These are phyloP conservation scores for Juncus effusus DNA, from an alignment of 176 grass and related monocot genomes.

Conservation along the genomic window DNA sequence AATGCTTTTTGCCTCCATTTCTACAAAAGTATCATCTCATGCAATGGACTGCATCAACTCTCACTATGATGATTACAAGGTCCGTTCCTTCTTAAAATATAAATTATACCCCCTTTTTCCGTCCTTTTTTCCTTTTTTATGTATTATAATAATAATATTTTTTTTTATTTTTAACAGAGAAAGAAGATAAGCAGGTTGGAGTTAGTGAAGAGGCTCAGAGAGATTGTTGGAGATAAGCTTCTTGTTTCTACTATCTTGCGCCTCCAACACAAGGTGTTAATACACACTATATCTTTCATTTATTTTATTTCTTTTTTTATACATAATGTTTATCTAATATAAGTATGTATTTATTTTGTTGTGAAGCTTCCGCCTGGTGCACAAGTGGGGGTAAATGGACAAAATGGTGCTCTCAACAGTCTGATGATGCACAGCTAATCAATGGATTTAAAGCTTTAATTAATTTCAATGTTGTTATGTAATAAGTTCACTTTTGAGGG, in stretches of 20 bases:
- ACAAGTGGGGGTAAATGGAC: no score
- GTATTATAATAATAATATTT: not conserved
- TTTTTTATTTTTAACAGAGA: constrained; percentile 35
- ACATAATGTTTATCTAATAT: not conserved
- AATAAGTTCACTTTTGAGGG: no score
- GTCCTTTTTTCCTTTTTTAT: not conserved
- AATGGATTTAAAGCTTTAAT: no score
- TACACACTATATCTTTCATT: not conserved
- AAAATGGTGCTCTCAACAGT: no score
- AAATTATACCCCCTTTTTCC: not conserved
- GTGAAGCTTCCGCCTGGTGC: no score
- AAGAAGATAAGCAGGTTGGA: constrained; percentile 68
- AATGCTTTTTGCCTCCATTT: constrained; percentile 77
- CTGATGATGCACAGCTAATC: no score
- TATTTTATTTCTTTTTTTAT: not conserved
- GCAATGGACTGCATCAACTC: constrained; percentile 54
- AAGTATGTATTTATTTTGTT: no score
- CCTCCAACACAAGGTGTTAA: constrained; percentile 58
- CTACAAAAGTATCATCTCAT: constrained; percentile 55
- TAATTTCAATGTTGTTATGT: no score
- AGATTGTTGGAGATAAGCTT: constrained; percentile 62
- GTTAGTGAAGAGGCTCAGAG: constrained; percentile 44
- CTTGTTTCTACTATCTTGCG: constrained; percentile 60
- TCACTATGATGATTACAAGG: constrained; percentile 75
- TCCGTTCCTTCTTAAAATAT: constrained; percentile 3